Base-by-base conservation (phyloP, 805 yeast species). In the Wickerhamomyces alni region DNA sequence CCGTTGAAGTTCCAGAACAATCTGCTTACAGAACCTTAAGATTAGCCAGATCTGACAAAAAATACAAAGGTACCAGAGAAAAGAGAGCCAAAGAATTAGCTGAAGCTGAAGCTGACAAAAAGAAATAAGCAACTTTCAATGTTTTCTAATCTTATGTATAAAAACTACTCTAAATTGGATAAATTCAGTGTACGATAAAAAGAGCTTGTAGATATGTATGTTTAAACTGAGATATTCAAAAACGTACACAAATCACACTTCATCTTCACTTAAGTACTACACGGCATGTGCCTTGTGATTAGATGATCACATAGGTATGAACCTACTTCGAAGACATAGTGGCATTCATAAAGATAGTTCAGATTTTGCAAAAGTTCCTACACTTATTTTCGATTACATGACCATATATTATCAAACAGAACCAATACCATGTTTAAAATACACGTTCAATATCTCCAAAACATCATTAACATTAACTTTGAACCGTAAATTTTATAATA, bases 61-160 rank as follows among this genome's bases (percentile, higher is more conserved):
- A 77, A 71, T 82, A 77, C 82, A 75, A 70, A 68, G 98, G 98
- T 78, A 75, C 77, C 74, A 87, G 94, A 75, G 97, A 81, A 69
- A 91, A 89, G 91, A 84, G 96, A 75, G 95, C 94, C 63, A 79
- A 68, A 66, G 96, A 87, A 58, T 80, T 78, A 78, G 97, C 96
- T 70, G 97, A 87, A 76, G 98, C 97, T 69, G 98, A 89, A 77
- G 95, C 94, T 75, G 96, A 88, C 64, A 88, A 88, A 89, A 88
- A 88, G 87, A 87, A 87, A 82, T 87, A 86, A 80, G 42, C 38
- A 36, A 30, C 32, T 18, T 35, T n/a, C 22, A 27, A 30, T 13
- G 25, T 28, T 28, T 19, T 16, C 19, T 22, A 30, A 17, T 30
- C 24, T 28, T 39, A 33, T 19, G 37, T 32, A 39, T 35, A 21